Evolutionary conservation across 768 basidiomycete species (phyloP).

Genomic region (Boletus subparvulus): DNA sequence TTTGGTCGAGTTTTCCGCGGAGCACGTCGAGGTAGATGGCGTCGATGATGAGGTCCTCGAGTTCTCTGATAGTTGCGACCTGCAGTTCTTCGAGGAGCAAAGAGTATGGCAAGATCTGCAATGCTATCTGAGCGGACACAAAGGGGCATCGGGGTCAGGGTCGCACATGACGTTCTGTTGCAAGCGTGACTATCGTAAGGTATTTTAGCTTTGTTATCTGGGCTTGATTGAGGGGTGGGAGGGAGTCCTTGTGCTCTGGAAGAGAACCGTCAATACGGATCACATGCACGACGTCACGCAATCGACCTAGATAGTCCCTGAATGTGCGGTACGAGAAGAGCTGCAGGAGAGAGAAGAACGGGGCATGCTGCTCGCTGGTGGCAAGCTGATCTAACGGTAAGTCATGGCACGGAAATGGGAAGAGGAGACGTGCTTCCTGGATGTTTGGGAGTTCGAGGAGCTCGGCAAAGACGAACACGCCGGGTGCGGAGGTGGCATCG

Average conservation of each 20-base stretch:
- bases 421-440: conserved; percentile 60
- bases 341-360: conserved; percentile 66
- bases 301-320: conserved; percentile 73
- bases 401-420: neutral
- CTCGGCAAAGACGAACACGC: conserved; percentile 91
- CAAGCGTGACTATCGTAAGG: conserved; percentile 85
- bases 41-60: conserved; percentile 97
- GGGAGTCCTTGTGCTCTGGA: conserved; percentile 60
- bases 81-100: conserved; percentile 68
- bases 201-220: conserved; percentile 91
- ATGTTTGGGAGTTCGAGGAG: conserved; percentile 81
- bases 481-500: conserved; percentile 85
- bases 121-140: neutral
- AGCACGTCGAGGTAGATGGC: conserved; percentile 91
- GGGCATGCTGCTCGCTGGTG: conserved; percentile 59
- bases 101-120: conserved; percentile 79
- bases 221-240: conserved; percentile 66
- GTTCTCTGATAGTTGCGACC: conserved; percentile 76
- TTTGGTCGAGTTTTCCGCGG: conserved; percentile 91
- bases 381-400: conserved; percentile 50
- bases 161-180: conserved; percentile 72
- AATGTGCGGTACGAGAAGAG: conserved; percentile 91
- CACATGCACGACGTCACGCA: neutral
- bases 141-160: neutral
- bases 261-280: conserved; percentile 3